Percentiles rank a stretch among this genome's conserved stretches.
These are phyloP conservation scores for Akanthomyces uredinophilus DNA, from an alignment of 2,329 filamentous ascomycete genomes.

Conservation along the genomic window DNA sequence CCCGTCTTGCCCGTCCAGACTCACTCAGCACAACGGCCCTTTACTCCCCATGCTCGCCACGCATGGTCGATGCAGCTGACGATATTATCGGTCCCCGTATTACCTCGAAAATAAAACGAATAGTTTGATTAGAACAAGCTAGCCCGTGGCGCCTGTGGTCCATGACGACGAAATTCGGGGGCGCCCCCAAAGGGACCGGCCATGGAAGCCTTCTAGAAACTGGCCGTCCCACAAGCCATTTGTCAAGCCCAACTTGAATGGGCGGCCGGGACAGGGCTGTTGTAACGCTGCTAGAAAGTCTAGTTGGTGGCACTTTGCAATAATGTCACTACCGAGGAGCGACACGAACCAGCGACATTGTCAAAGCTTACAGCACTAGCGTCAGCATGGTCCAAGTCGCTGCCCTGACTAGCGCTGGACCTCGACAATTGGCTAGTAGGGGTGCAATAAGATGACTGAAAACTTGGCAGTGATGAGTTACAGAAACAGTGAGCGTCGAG, in stretches of 20 bases:
- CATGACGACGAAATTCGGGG: constrained; percentile 4
- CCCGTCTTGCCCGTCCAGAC: background rate
- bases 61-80: constrained; percentile 3
- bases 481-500: background rate
- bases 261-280: constrained; percentile 1
- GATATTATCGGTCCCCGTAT: background rate
- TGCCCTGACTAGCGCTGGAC: constrained; percentile 9
- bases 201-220: constrained; percentile 12
- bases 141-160: background rate
- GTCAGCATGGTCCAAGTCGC: constrained; percentile 3
- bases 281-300: background rate
- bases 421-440: background rate
- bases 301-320: background rate
- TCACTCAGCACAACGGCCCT: background rate
- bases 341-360: background rate
- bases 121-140: constrained; percentile 7
- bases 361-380: constrained; percentile 7
- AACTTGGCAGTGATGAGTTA: constrained; percentile 1
- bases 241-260: constrained; percentile 1
- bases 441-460: constrained; percentile 3
- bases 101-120: background rate
- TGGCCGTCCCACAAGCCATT: background rate
- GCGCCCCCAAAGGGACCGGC: background rate
- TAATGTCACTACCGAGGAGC: background rate
- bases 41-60: background rate